Evolutionary conservation across 1,139 yeast species (phyloP).

Genomic region (Ashbya aceris): DNA sequence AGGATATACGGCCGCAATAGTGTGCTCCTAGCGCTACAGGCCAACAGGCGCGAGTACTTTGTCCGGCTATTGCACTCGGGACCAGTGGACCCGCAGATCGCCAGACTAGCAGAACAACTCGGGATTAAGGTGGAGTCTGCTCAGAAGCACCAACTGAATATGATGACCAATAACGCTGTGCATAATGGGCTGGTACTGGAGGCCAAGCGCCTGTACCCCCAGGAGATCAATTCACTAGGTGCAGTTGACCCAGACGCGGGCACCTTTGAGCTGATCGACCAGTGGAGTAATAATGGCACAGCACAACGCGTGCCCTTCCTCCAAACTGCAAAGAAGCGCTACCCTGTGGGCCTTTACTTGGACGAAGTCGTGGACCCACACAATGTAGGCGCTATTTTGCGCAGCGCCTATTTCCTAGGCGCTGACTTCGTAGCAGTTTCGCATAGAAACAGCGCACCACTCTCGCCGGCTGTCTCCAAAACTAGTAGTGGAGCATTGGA

Average conservation of each 20-base stretch:
- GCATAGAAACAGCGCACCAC: constrained; percentile 58
- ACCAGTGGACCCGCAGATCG: constrained; percentile 34
- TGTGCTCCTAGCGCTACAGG: constrained; percentile 58
- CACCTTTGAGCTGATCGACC: constrained; percentile 12
- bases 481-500: constrained; percentile 89
- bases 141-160: constrained; percentile 50
- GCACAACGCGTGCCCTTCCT: constrained; percentile 7
- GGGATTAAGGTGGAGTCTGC: constrained; percentile 39
- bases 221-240: constrained; percentile 36
- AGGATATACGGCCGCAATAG: constrained; percentile 71
- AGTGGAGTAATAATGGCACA: constrained; percentile 9
- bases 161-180: constrained; percentile 57
- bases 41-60: constrained; percentile 45
- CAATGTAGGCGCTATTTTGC: constrained; percentile 75
- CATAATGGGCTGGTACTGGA: constrained; percentile 79
- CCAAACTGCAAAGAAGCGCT: constrained; percentile 25
- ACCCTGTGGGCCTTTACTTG: constrained; percentile 65
- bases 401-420: constrained; percentile 79
- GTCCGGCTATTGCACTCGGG: constrained; percentile 45
- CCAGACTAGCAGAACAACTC: constrained; percentile 37
- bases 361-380: constrained; percentile 89
- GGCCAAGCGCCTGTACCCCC: constrained; percentile 47
- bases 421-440: constrained; percentile 74
- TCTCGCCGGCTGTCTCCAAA: constrained; percentile 65
- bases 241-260: constrained; percentile 29